Conservation (phyloP, 495 filamentous ascomycete species). For the Hyaloscypha finlandica region DNA sequence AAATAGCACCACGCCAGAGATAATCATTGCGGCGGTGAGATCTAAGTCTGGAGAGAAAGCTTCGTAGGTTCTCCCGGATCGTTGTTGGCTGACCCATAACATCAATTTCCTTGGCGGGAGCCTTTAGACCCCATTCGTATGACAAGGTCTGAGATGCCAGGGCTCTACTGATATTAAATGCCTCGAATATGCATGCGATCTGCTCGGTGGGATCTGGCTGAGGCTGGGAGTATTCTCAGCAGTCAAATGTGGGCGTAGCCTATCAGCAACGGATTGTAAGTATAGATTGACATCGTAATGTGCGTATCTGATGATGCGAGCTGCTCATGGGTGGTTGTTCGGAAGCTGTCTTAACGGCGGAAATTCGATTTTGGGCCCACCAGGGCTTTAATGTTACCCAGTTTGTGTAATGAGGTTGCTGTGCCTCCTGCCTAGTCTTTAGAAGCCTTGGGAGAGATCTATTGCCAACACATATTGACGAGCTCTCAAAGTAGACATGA, state of each 20-base stretch:
- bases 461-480: too few species aligned
- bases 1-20: background rate
- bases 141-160: background rate
- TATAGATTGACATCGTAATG: background rate
- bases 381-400: too few species aligned
- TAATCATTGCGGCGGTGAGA: background rate
- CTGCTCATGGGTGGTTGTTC: too few species aligned
- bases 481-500: too few species aligned
- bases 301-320: too few species aligned
- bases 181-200: background rate
- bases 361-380: too few species aligned
- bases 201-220: background rate
- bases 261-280: background rate
- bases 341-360: too few species aligned
- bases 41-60: background rate
- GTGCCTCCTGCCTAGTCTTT: too few species aligned
- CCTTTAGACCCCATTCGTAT: background rate
- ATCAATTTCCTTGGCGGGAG: background rate
- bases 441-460: too few species aligned
- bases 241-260: background rate
- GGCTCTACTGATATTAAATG: background rate
- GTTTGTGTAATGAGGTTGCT: too few species aligned
- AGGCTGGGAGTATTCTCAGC: background rate
- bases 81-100: background rate
- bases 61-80: background rate